Base-by-base conservation (phyloP, 257 asterid species). In the Cruciata laevipes region DNA sequence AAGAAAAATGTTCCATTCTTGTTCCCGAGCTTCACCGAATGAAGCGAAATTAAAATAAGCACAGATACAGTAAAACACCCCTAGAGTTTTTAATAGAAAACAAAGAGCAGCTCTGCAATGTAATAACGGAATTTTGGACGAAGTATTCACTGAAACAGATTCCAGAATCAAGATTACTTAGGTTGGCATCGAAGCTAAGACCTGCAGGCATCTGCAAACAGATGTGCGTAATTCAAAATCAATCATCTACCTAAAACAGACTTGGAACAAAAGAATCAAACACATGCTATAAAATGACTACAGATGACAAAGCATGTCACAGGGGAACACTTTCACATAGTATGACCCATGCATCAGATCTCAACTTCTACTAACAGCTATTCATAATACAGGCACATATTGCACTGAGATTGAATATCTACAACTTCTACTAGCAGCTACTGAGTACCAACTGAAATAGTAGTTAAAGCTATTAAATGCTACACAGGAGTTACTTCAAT, bases 401-500 rank as follows among this genome's bases (percentile, higher is more conserved):
- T 11, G 51, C 35, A 65, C n/a, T n/a, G n/a, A n/a, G n/a, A n/a
- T n/a, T n/a, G n/a, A n/a, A n/a, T n/a, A n/a, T n/a, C n/a, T n/a
- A n/a, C n/a, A n/a, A n/a, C n/a, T 37, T 23, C 21, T 61, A 24
- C 56, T 31, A 20, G 63, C 35, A 58, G 11, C 23, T 16, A 61
- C 17, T 61, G 66, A 33, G 2, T 40, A 10, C 62, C 24, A 44
- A 60, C 23, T 61, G n/a, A 42, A 24, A 12, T 17, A 38, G 25
- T 61, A 51, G 53, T 5, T 31, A 11, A 60, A 59, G 23, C 58
- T n/a, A 58, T 57, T 27, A 33, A 1, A 21, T 38, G 23, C 31
- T 69, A 14, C 47, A 38, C 44, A 24, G 18, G 56, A 55, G 78
- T 53, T 79, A 94, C 99, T 98, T 80, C 94, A 59, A 95, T 83